These are phyloP conservation scores for Apiospora marii DNA, from an alignment of 2,329 filamentous ascomycete species.

Conservation along the genomic window DNA sequence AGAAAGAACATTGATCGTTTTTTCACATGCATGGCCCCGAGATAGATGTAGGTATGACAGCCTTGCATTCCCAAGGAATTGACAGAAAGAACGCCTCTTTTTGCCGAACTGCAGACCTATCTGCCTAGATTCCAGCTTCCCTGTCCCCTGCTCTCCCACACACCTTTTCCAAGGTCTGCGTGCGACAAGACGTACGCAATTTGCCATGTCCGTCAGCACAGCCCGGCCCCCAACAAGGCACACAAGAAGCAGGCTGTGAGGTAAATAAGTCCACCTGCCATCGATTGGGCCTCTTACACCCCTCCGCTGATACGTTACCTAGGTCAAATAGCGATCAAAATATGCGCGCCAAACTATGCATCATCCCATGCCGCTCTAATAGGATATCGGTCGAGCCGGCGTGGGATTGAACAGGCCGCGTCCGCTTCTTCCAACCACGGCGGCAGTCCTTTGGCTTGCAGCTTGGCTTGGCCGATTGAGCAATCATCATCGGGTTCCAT, in stretches of 20 bases:
- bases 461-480: background rate
- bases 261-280: background rate
- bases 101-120: background rate
- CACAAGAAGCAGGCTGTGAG: background rate
- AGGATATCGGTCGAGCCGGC: background rate
- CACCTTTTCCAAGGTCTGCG: background rate
- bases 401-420: background rate
- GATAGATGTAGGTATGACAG: background rate
- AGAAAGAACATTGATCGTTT: background rate
- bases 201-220: background rate
- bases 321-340: background rate
- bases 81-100: background rate
- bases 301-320: background rate
- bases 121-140: conserved; percentile 2
- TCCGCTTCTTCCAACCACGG: background rate
- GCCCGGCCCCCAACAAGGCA: background rate
- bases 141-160: background rate
- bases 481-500: background rate
- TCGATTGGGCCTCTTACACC: background rate
- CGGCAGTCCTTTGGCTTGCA: background rate
- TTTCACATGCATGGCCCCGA: background rate
- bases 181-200: background rate
- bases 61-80: background rate
- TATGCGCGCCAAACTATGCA: background rate
- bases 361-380: no score